Conservation (phyloP, 2,329 filamentous ascomycete species). For the Ophiostoma sp. region DNA sequence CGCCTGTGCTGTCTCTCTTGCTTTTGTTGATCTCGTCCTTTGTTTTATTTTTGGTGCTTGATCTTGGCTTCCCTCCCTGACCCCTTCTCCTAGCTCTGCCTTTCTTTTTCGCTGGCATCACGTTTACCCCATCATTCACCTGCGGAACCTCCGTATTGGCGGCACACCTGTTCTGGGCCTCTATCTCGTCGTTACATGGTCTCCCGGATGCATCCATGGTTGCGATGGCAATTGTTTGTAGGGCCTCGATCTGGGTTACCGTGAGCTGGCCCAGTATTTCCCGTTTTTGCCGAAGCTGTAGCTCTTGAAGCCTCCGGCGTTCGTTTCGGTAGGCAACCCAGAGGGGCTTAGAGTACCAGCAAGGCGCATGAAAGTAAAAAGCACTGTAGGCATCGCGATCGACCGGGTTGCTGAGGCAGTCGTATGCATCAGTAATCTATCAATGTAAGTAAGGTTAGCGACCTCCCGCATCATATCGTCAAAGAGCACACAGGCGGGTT, state of each 20-base stretch:
- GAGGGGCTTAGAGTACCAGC: constrained; percentile 17
- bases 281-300: not conserved
- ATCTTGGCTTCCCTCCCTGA: not conserved
- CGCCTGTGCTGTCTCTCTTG: not conserved
- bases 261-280: not conserved
- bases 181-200: too few relatives aligned
- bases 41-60: not conserved
- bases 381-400: constrained; percentile 21
- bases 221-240: not conserved
- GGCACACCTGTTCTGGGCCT: too few relatives aligned
- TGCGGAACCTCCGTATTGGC: not conserved
- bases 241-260: not conserved
- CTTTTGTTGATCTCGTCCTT: not conserved
- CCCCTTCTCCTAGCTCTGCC: not conserved
- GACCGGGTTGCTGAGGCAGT: constrained; percentile 18
- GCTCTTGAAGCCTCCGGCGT: constrained; percentile 3
- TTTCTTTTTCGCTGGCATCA: not conserved
- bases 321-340: constrained; percentile 22
- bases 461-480: not conserved
- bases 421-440: constrained; percentile 18
- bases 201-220: not conserved
- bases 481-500: not conserved
- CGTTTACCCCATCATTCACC: not conserved
- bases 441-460: not conserved
- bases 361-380: constrained; percentile 22